phyloP scores from a whole-genome alignment of 2,329 filamentous ascomycete species.

The Mycosphaerelloides madeirae region DNA sequence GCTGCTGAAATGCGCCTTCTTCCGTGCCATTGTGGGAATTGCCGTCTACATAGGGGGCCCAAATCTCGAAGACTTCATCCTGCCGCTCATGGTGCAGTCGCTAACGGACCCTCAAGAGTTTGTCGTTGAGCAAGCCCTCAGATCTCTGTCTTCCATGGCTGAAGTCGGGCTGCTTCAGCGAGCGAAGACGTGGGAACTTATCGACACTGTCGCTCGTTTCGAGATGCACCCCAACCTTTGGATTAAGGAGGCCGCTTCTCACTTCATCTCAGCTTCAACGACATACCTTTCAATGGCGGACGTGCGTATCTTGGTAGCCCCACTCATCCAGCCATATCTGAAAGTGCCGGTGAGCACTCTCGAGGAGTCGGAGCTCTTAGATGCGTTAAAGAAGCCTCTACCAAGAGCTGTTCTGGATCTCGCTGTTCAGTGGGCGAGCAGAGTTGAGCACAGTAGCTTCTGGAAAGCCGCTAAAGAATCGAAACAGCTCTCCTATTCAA shows the following conservation, averaged over 20 bases:
- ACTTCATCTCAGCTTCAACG: constrained; percentile 74
- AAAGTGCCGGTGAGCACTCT: constrained; percentile 68
- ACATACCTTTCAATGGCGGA: constrained; percentile 75
- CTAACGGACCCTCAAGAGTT: constrained; percentile 89
- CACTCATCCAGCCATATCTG: constrained; percentile 74
- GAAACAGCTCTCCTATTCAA: constrained; percentile 56
- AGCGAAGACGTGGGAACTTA: constrained; percentile 78
- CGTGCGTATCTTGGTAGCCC: constrained; percentile 74
- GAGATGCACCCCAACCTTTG: constrained; percentile 91
- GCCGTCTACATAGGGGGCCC: constrained; percentile 84
- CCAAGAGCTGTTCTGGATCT: constrained; percentile 78
- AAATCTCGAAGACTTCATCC: constrained; percentile 87
- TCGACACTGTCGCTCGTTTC: constrained; percentile 77
- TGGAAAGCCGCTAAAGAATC: constrained; percentile 75
- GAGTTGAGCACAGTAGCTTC: constrained; percentile 71
- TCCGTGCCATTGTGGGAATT: constrained; percentile 90
- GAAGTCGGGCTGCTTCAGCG: constrained; percentile 82
- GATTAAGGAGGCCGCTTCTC: constrained; percentile 84
- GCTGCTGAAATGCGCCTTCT: constrained; percentile 94
- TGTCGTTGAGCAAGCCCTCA: constrained; percentile 84
- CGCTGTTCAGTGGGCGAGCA: constrained; percentile 71
- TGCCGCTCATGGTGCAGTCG: constrained; percentile 93
- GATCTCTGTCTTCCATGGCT: constrained; percentile 83
- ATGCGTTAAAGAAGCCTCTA: constrained; percentile 76
- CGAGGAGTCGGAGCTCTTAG: constrained; percentile 68